Base-by-base conservation (phyloP, 306 rosid genomes). In the Rosa chinensis region DNA sequence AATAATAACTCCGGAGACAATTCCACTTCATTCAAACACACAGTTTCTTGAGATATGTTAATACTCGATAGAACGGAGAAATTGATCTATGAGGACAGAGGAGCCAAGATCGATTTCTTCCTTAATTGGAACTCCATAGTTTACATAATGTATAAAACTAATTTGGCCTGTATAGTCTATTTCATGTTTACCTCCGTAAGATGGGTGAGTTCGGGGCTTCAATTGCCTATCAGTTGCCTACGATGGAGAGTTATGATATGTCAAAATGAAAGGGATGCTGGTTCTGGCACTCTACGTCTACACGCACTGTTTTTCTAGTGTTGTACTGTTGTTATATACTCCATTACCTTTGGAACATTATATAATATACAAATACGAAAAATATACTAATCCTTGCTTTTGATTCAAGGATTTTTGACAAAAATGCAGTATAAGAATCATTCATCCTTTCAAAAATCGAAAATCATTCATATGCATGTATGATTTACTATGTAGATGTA, bases 41-140 rank as follows among this genome's bases (percentile, higher is more conserved):
- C 75, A 81, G 21, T 79, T 89, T 4, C 20, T 79, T 21, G 81
- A 91, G 52, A 0, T 78, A 0, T 91, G 89, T n/a, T 93, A 91
- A 40, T 87, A 32, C 37, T 32, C 2, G 37, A 32, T 32, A 32
- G 3, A 32, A 32, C 37, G 37, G 2, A 32, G 37, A 32, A 32
- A 32, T 32, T 32, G 37, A 32, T 32, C 37, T 32, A 32, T 32
- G 37, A 3, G 37, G 37, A 32, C 37, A 32, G 37, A 32, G 87
- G 32, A 85, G 63, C 10, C 6, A 50, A 50, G 56, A 50, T 50
- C 55, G 6, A 49, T 4, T 14, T 49, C 55, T 49, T 52, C 21
- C 58, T 16, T 12, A 48, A 1, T 10, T 55, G 28, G n/a, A 55
- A 55, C 7, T 55, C 4, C 62, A 20, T 55, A 55, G 62, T 7